Evolutionary conservation across 345 rosid genomes (phyloP).

Genomic region (Rhodamnia argentea): DNA sequence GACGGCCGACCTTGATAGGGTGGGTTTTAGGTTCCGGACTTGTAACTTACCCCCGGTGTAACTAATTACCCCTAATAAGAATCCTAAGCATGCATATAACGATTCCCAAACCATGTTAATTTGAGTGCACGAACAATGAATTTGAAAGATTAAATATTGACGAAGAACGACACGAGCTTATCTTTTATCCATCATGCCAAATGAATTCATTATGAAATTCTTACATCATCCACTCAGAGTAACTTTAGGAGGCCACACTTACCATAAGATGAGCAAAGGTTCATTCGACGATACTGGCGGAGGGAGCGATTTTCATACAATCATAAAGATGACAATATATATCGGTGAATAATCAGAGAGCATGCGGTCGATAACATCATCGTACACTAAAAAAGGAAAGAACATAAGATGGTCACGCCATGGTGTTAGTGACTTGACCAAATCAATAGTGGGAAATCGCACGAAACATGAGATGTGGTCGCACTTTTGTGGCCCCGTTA

Average conservation of each 20-base stretch:
- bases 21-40: neutral
- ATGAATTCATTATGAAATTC: neutral
- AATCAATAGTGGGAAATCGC: neutral
- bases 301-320: neutral
- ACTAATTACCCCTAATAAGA: neutral
- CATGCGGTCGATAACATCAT: neutral
- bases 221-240: neutral
- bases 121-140: no score
- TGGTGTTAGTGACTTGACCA: neutral
- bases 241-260: neutral
- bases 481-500: neutral
- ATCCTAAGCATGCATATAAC: neutral
- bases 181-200: neutral
- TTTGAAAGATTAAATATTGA: neutral
- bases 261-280: neutral
- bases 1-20: neutral
- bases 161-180: neutral
- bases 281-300: neutral
- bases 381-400: neutral
- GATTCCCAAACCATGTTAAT: neutral
- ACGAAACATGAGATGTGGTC: neutral
- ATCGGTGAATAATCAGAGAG: neutral
- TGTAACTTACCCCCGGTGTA: fast-evolving
- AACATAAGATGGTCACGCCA: neutral
- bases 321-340: neutral